A percentile compares a stretch with the other conserved stretches of the same genome.
Conservation (phyloP, 345 rosid species). For the Kernera saxatilis region DNA sequence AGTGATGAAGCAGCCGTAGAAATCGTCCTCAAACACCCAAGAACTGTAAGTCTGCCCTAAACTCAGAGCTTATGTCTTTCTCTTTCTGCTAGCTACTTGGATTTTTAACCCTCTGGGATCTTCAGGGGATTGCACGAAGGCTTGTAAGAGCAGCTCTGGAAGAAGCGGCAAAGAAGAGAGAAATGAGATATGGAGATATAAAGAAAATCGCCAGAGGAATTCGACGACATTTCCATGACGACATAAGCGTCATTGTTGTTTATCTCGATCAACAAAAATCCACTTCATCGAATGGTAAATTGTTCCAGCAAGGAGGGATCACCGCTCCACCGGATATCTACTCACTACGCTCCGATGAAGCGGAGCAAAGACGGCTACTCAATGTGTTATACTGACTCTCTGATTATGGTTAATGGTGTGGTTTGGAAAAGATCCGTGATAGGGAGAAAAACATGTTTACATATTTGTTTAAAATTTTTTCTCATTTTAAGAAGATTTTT, state of each 20-base stretch:
- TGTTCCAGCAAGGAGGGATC: slow-evolving; percentile 40
- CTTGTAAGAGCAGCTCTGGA: slow-evolving; percentile 63
- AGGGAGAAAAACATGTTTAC: slow-evolving; percentile 21
- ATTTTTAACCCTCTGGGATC: not conserved
- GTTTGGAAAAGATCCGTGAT: not conserved
- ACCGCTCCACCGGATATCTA: slow-evolving; percentile 69
- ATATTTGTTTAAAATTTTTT: slow-evolving; percentile 27
- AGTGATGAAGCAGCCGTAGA: slow-evolving; percentile 81
- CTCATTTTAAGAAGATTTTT: not conserved
- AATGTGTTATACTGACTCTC: slow-evolving; percentile 22
- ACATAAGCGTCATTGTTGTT: slow-evolving; percentile 64
- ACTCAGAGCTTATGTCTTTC: not conserved
- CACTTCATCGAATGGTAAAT: slow-evolving; percentile 21
- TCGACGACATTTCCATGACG: slow-evolving; percentile 77
- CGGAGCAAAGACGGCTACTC: slow-evolving; percentile 24
- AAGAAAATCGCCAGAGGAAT: slow-evolving; percentile 52
- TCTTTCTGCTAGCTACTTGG: not conserved
- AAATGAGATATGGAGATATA: slow-evolving; percentile 57
- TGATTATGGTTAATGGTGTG: not conserved
- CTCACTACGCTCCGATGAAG: slow-evolving; percentile 52
- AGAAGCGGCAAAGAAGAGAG: slow-evolving; percentile 71
- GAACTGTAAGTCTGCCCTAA: slow-evolving; percentile 59
- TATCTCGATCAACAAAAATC: slow-evolving; percentile 57
- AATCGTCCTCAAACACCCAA: slow-evolving; percentile 77
- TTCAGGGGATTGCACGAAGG: slow-evolving; percentile 70